phyloP scores from a whole-genome alignment of 2,329 filamentous ascomycete genomes.

The Metarhizium album region DNA sequence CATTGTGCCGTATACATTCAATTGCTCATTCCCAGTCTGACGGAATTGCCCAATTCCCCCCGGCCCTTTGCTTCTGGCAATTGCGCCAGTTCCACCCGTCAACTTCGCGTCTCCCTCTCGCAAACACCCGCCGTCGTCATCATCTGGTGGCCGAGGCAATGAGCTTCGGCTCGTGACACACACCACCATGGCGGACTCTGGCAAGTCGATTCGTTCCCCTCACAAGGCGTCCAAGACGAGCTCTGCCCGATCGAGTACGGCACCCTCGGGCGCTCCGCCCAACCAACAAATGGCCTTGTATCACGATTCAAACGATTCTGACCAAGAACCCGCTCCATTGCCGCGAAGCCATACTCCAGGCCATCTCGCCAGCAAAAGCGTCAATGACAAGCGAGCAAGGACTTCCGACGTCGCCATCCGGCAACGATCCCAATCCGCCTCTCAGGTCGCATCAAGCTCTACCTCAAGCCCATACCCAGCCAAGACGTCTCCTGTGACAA shows the following conservation, averaged over 20 bases:
- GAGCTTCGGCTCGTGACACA: conserved; percentile 17
- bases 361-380: conserved; percentile 48
- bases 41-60: neutral
- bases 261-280: conserved; percentile 6
- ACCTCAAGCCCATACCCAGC: conserved; percentile 13
- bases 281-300: conserved; percentile 12
- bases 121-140: neutral
- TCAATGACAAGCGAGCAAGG: conserved; percentile 35
- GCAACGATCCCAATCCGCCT: conserved; percentile 42
- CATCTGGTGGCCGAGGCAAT: conserved; percentile 14
- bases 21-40: neutral
- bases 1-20: neutral
- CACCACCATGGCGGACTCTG: conserved; percentile 36
- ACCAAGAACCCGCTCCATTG: conserved; percentile 27
- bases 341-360: conserved; percentile 51
- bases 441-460: conserved; percentile 21
- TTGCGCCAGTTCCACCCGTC: neutral
- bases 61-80: neutral
- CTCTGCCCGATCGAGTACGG: conserved; percentile 18
- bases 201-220: conserved; percentile 15
- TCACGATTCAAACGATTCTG: conserved; percentile 21
- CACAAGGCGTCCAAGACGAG: conserved; percentile 18
- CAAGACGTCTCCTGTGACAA: conserved; percentile 16
- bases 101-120: neutral
- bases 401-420: conserved; percentile 42